Percentiles rank a stretch among this genome's conserved stretches.
phyloP scores from a whole-genome alignment of 495 filamentous ascomycete species.

The Penicillium herquei region DNA sequence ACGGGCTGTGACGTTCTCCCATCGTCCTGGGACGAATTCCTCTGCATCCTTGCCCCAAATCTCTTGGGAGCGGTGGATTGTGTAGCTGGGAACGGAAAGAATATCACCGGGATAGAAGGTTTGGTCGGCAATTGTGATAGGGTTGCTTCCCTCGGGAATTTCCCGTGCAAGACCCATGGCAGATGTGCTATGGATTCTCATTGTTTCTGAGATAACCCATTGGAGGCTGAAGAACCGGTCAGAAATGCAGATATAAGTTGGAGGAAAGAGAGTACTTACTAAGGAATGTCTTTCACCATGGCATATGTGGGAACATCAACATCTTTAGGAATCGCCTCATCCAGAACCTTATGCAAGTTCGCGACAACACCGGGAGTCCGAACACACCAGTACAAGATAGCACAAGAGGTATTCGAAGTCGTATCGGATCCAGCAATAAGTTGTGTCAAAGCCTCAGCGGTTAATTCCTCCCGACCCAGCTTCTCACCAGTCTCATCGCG shows the following conservation, averaged over 20 bases:
- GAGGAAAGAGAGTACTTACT: constrained; percentile 30
- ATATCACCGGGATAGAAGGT: constrained; percentile 74
- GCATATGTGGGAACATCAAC: constrained; percentile 67
- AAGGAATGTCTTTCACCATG: constrained; percentile 63
- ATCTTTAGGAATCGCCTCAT: constrained; percentile 59
- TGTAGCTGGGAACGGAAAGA: constrained; percentile 81
- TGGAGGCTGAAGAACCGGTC: constrained; percentile 45
- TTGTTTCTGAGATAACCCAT: constrained; percentile 83
- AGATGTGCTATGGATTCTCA: constrained; percentile 87
- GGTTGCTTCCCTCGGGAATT: constrained; percentile 61
- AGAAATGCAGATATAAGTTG: too few species aligned
- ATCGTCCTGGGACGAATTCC: constrained; percentile 79
- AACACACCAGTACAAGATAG: constrained; percentile 73
- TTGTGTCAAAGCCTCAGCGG: constrained; percentile 85
- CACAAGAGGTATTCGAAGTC: constrained; percentile 84
- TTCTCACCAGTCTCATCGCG: constrained; percentile 74
- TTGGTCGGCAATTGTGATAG: constrained; percentile 54
- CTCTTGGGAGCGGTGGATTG: constrained; percentile 74
- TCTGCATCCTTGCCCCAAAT: constrained; percentile 82
- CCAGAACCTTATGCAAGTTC: constrained; percentile 71
- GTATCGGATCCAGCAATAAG: constrained; percentile 89
- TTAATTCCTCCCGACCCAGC: constrained; percentile 78
- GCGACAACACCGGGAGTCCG: constrained; percentile 67
- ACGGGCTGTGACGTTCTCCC: constrained; percentile 57
- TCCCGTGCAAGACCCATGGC: constrained; percentile 83